Conservation (phyloP, 306 rosid species). For the Cucumis cinereus region DNA sequence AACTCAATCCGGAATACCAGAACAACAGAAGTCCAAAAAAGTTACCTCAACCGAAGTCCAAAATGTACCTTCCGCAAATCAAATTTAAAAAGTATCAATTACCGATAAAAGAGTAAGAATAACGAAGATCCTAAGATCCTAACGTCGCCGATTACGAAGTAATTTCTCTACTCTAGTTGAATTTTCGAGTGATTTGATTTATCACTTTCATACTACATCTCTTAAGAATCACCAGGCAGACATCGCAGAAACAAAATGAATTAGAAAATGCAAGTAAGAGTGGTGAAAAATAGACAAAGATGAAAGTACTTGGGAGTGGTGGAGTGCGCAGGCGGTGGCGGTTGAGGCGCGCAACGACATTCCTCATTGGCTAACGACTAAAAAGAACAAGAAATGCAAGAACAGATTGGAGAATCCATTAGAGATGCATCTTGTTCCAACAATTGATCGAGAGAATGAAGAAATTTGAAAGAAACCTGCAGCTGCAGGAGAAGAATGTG, state of each 20-base stretch:
- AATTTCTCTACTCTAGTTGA: neutral
- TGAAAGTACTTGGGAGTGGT: slow-evolving; percentile 24
- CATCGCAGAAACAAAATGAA: neutral
- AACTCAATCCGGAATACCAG: neutral
- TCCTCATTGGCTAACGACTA: slow-evolving; percentile 47
- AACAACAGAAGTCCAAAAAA: neutral
- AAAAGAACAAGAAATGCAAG: neutral
- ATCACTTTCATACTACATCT: neutral
- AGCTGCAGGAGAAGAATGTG: neutral
- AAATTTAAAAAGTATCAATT: neutral
- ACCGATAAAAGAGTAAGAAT: neutral
- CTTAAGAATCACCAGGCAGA: neutral
- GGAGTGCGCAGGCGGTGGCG: slow-evolving; percentile 35
- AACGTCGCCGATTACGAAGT: neutral
- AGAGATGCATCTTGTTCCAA: slow-evolving; percentile 11
- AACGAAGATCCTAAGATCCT: neutral
- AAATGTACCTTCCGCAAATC: neutral
- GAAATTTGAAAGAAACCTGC: slow-evolving; percentile 1
- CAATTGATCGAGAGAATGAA: slow-evolving; percentile 26
- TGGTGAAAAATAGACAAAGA: neutral
- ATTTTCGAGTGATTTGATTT: neutral
- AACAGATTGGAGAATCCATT: slow-evolving; percentile 3
- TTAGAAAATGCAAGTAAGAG: neutral
- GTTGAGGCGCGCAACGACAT: slow-evolving; percentile 44
- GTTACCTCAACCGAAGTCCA: neutral